Conservation (phyloP, 495 filamentous ascomycete genomes). For the Astrocystis sublimbata region DNA sequence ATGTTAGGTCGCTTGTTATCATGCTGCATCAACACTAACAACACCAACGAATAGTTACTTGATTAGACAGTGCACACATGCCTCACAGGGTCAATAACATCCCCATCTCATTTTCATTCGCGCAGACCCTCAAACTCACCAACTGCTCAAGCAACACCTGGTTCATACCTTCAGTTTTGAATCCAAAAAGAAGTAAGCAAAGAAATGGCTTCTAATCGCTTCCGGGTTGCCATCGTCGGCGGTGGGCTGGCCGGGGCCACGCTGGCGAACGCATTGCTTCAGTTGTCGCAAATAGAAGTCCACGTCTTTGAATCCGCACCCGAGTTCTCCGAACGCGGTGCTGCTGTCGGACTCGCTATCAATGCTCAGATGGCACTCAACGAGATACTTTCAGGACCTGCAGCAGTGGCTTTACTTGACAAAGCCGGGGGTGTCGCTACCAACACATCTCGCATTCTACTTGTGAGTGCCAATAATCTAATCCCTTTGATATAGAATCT, state of each 20-base stretch:
- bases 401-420: constrained; percentile 12
- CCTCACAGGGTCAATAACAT: neutral
- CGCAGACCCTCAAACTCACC: neutral
- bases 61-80: neutral
- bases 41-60: neutral
- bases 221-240: no score
- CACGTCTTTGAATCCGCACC: constrained; percentile 32
- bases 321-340: constrained; percentile 31
- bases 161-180: neutral
- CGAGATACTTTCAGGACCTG: constrained; percentile 11
- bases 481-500: neutral
- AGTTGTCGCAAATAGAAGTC: constrained; percentile 23
- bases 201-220: no score
- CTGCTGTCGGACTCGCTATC: constrained; percentile 24
- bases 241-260: no score
- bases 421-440: constrained; percentile 13
- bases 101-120: neutral
- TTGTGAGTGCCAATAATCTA: neutral
- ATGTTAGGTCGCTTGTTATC: no score
- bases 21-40: no score
- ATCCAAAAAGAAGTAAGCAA: no score
- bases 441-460: constrained; percentile 9
- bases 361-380: constrained; percentile 15
- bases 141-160: neutral
- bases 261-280: constrained; percentile 23